Conservation (phyloP, 768 basidiomycete genomes). For the Hortiboletus flavorubellus region DNA sequence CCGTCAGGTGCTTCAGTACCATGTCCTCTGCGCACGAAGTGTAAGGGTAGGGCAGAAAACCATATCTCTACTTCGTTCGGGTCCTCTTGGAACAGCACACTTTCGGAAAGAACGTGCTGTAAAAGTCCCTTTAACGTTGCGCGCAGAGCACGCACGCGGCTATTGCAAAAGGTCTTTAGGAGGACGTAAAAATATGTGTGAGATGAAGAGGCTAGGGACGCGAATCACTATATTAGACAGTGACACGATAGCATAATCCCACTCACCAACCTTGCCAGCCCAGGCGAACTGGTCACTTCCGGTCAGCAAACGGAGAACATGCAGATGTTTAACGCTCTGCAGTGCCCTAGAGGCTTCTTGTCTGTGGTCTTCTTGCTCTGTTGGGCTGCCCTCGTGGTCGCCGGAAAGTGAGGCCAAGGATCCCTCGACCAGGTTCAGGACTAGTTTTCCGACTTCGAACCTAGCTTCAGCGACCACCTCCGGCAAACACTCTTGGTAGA, state of each 20-base stretch:
- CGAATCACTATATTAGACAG: constrained; percentile 1
- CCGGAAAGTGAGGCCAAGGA: constrained; percentile 21
- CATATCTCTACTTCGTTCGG: constrained; percentile 68
- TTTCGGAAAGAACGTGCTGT: constrained; percentile 59
- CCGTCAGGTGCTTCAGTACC: constrained; percentile 49
- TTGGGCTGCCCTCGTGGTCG: neutral
- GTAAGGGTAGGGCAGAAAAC: constrained; percentile 61
- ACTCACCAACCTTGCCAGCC: constrained; percentile 68
- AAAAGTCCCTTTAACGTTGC: constrained; percentile 54
- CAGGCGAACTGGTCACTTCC: constrained; percentile 79
- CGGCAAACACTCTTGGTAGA: constrained; percentile 80
- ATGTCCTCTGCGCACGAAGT: constrained; percentile 31
- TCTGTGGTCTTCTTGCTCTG: constrained; percentile 10
- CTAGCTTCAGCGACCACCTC: constrained; percentile 70
- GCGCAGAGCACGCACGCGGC: constrained; percentile 50
- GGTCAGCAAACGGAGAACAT: constrained; percentile 69
- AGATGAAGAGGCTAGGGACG: constrained; percentile 37
- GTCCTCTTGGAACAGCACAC: constrained; percentile 80
- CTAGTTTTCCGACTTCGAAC: constrained; percentile 83
- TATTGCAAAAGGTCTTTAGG: constrained; percentile 56
- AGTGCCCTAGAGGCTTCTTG: constrained; percentile 26
- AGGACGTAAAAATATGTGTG: constrained; percentile 74
- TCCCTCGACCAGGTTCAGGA: constrained; percentile 45
- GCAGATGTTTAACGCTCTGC: constrained; percentile 66
- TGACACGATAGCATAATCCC: neutral